Conservation (phyloP, 805 yeast species). For the Yarrowia divulgata region DNA sequence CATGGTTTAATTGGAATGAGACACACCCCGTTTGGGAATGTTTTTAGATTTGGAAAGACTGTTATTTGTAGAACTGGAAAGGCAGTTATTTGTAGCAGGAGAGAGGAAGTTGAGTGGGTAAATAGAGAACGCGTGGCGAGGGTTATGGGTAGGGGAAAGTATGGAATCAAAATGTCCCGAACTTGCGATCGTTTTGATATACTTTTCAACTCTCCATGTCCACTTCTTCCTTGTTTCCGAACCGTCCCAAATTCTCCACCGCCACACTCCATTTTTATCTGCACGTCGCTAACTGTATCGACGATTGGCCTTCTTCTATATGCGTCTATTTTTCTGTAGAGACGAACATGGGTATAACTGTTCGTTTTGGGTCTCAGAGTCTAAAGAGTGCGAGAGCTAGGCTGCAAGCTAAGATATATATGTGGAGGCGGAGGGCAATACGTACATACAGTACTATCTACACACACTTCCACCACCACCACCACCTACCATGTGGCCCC, state of each 20-base stretch:
- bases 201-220: background rate
- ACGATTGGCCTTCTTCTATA: background rate
- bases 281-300: background rate
- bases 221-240: background rate
- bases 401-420: background rate
- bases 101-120: background rate
- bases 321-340: background rate
- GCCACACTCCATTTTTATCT: conserved; percentile 6
- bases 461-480: too few relatives aligned
- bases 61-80: too few relatives aligned
- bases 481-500: background rate
- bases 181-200: background rate
- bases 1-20: conserved; percentile 21
- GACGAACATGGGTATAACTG: conserved; percentile 20
- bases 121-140: too few relatives aligned
- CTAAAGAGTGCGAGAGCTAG: background rate
- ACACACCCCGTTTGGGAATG: background rate
- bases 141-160: too few relatives aligned
- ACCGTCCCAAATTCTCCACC: background rate
- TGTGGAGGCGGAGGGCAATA: background rate
- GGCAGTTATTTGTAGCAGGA: too few relatives aligned
- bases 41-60: too few relatives aligned
- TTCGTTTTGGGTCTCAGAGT: conserved; percentile 19
- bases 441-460: background rate
- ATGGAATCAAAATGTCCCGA: background rate